Percentiles rank a stretch among this genome's conserved stretches.
Conservation (phyloP, 1,284 basidiomycete genomes). For the Gymnopus androsaceus region DNA sequence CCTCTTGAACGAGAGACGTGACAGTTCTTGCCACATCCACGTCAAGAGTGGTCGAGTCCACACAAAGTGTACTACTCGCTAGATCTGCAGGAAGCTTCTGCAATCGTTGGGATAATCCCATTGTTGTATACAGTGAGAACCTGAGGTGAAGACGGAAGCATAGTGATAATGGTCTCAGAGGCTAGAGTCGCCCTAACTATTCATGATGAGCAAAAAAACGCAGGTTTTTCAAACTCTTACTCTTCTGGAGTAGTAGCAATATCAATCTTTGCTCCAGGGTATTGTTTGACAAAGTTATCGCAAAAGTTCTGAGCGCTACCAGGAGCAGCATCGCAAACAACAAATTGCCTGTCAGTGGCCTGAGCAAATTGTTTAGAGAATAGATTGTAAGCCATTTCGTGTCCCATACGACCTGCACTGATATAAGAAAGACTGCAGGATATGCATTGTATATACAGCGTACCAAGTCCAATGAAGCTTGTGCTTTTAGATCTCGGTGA, state of each 20-base stretch:
- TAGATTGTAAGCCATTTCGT: constrained; percentile 82
- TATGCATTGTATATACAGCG: background rate
- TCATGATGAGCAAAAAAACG: constrained; percentile 16
- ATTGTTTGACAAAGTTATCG: constrained; percentile 52
- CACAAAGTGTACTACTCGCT: constrained; percentile 60
- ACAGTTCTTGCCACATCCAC: constrained; percentile 66
- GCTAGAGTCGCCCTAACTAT: constrained; percentile 55
- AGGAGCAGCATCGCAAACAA: constrained; percentile 77
- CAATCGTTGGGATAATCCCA: constrained; percentile 64
- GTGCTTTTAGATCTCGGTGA: constrained; percentile 52
- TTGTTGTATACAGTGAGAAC: constrained; percentile 72
- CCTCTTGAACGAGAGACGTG: too few relatives aligned
- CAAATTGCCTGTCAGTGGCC: constrained; percentile 53
- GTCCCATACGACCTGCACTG: constrained; percentile 61
- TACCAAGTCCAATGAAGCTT: constrained; percentile 78
- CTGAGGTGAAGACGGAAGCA: constrained; percentile 87
- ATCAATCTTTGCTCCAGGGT: constrained; percentile 57
- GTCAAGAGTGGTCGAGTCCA: constrained; percentile 89
- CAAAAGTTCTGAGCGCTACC: constrained; percentile 60
- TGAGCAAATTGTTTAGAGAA: constrained; percentile 66
- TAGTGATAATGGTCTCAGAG: constrained; percentile 75
- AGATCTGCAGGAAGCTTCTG: constrained; percentile 42
- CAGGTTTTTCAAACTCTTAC: constrained; percentile 43
- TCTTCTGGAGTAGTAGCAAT: constrained; percentile 66
- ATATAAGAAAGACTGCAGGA: background rate